Evolutionary conservation across 2,329 filamentous ascomycete genomes (phyloP).

Genomic region (Trichoderma sp.): DNA sequence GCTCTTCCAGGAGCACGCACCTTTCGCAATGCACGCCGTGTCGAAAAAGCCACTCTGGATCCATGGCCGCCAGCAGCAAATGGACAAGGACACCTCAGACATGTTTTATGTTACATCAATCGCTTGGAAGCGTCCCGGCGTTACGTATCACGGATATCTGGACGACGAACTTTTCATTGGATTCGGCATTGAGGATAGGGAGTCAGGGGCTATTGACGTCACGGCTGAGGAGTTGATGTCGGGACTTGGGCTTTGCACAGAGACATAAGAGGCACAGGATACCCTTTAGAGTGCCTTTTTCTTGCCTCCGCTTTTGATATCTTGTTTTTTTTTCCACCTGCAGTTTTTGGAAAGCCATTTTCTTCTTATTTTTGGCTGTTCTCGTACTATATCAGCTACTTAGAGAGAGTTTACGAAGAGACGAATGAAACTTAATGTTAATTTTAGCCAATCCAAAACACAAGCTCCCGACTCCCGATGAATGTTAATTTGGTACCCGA

Average conservation of each 20-base stretch:
- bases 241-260: constrained; percentile 39
- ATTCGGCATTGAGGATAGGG: constrained; percentile 60
- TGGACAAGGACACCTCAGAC: constrained; percentile 46
- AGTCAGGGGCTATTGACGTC: constrained; percentile 55
- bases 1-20: constrained; percentile 52
- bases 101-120: constrained; percentile 64
- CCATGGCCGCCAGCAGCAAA: constrained; percentile 48
- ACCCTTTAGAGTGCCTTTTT: background rate
- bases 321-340: background rate
- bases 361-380: background rate
- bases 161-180: constrained; percentile 59
- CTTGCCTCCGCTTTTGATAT: background rate
- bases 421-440: constrained; percentile 9
- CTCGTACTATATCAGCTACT: background rate
- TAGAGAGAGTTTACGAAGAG: constrained; percentile 14
- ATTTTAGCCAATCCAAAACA: background rate
- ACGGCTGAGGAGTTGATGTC: constrained; percentile 52
- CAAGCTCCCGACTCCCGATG: background rate
- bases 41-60: constrained; percentile 60
- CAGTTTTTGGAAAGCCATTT: background rate
- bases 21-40: constrained; percentile 56
- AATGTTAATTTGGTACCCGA: background rate
- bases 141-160: constrained; percentile 58
- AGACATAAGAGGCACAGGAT: constrained; percentile 12
- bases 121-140: constrained; percentile 54